phyloP scores from a whole-genome alignment of 331 rosid genomes.

The Pyrus hybrid region DNA sequence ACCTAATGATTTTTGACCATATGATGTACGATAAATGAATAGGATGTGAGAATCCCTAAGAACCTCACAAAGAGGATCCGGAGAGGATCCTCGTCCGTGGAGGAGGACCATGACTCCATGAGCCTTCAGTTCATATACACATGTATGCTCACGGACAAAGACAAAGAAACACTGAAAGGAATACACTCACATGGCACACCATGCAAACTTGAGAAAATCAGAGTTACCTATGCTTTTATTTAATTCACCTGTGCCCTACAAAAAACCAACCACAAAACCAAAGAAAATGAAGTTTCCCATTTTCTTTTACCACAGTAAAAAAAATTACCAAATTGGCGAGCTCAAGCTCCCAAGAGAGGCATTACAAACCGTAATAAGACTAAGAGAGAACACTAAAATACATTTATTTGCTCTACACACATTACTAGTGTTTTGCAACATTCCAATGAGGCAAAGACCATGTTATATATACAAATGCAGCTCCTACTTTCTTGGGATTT shows the following conservation, averaged over 20 bases:
- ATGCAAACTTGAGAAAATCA: background rate
- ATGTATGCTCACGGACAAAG: slow-evolving; percentile 5
- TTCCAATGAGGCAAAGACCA: slow-evolving; percentile 28
- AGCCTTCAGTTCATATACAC: slow-evolving; percentile 4
- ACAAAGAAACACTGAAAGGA: slow-evolving; percentile 7
- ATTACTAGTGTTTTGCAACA: slow-evolving; percentile 20
- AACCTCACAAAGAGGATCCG: no score
- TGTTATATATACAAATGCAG: slow-evolving; percentile 42
- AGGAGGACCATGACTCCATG: background rate
- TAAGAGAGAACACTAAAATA: slow-evolving; percentile 10
- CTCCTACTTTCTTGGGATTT: slow-evolving; percentile 16
- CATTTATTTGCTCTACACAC: slow-evolving; percentile 34
- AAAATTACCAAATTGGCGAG: background rate
- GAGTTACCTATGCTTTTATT: background rate
- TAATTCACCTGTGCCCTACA: background rate
- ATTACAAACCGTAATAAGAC: background rate
- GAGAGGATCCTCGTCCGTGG: no score
- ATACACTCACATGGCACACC: slow-evolving; percentile 3
- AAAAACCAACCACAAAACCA: background rate
- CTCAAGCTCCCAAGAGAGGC: background rate
- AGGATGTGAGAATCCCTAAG: no score
- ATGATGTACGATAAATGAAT: no score
- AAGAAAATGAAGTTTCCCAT: background rate
- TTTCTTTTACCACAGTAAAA: background rate
- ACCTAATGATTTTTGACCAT: no score